These are phyloP conservation scores for Typha latifolia DNA, from an alignment of 176 grass and related monocot genomes.

Conservation along the genomic window DNA sequence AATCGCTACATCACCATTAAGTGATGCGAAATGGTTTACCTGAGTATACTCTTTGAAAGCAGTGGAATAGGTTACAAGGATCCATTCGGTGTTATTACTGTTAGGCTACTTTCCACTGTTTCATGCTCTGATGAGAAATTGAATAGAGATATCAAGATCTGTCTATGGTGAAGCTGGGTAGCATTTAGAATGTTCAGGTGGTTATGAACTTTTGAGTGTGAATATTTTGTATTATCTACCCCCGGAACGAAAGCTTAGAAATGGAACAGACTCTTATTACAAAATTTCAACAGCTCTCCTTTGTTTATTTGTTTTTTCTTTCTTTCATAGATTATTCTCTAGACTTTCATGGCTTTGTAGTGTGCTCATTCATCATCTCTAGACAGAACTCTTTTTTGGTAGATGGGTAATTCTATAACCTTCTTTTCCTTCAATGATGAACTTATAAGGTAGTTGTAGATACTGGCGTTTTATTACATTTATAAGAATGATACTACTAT, in stretches of 20 bases:
- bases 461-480: no score
- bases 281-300: no score
- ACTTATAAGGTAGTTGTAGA: no score
- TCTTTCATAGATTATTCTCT: neutral
- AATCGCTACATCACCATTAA: constrained; percentile 88
- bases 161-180: neutral
- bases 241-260: no score
- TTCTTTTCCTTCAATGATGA: no score
- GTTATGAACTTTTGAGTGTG: neutral
- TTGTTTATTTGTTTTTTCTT: neutral
- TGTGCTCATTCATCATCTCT: no score
- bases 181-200: neutral
- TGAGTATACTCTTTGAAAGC: neutral
- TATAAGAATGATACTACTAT: no score
- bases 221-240: no score
- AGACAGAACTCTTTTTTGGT: no score
- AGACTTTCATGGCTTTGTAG: neutral
- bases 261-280: no score
- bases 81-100: neutral
- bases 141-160: neutral
- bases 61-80: neutral
- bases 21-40: constrained; percentile 17
- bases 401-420: no score
- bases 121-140: neutral
- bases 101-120: neutral